Evolutionary conservation across 257 asterid genomes (phyloP).

Genomic region (Rhazya stricta): DNA sequence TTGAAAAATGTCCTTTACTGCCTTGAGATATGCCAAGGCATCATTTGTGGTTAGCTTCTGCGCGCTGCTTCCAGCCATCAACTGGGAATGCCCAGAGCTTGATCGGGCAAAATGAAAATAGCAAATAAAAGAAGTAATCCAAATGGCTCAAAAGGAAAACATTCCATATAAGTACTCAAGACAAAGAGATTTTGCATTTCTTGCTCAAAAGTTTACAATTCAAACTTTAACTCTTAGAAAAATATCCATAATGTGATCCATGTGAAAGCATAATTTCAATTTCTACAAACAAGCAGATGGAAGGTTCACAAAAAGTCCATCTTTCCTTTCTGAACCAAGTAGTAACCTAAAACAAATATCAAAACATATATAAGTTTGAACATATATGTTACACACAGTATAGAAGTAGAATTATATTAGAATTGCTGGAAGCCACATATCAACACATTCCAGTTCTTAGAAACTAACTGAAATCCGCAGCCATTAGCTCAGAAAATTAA

Average conservation of each 20-base stretch:
- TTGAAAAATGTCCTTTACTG: slow-evolving; percentile 68
- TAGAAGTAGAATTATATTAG: neutral
- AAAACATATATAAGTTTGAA: neutral
- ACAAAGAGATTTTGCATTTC: slow-evolving; percentile 3
- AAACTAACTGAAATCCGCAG: neutral
- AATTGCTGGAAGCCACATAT: neutral
- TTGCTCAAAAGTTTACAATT: neutral
- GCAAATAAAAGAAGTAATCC: slow-evolving; percentile 14
- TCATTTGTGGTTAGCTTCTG: slow-evolving; percentile 67
- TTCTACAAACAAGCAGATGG: neutral
- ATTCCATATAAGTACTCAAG: neutral
- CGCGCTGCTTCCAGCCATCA: slow-evolving; percentile 63
- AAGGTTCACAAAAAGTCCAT: neutral
- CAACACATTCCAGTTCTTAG: neutral
- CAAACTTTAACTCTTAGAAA: neutral
- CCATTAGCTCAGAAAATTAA: neutral
- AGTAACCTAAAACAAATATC: neutral
- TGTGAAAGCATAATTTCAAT: neutral
- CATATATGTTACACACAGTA: neutral
- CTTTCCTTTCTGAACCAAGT: neutral
- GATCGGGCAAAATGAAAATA: slow-evolving; percentile 26
- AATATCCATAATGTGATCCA: slow-evolving; percentile 1
- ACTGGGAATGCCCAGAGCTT: slow-evolving; percentile 63
- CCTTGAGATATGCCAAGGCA: slow-evolving; percentile 75
- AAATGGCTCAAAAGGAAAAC: neutral